Percentiles rank a stretch among this genome's conserved stretches.
Conservation (phyloP, 495 filamentous ascomycete genomes). For the Bacidia rubella region DNA sequence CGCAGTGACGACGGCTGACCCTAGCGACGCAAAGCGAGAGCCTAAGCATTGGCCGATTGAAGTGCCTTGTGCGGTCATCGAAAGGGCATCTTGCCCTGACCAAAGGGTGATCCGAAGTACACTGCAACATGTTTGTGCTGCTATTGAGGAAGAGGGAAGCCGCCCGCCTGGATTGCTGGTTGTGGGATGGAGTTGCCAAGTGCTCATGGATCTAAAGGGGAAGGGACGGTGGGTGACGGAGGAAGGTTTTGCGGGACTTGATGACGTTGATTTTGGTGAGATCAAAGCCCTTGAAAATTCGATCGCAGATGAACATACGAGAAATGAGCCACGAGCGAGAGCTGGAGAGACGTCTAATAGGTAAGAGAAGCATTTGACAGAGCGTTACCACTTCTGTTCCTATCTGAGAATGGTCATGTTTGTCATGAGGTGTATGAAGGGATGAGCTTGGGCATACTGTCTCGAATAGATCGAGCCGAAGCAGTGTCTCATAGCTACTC, state of each 20-base stretch:
- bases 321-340: too few species aligned
- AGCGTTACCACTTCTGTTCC: too few species aligned
- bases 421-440: too few species aligned
- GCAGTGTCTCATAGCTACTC: too few species aligned
- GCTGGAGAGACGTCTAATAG: too few species aligned
- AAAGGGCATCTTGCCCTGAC: slow-evolving; percentile 87
- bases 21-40: slow-evolving; percentile 2
- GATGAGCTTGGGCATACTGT: too few species aligned
- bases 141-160: slow-evolving; percentile 80
- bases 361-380: too few species aligned
- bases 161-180: slow-evolving; percentile 84
- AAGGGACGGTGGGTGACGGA: slow-evolving; percentile 69
- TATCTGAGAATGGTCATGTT: too few species aligned
- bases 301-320: too few species aligned
- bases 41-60: slow-evolving; percentile 31
- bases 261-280: slow-evolving; percentile 25
- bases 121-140: slow-evolving; percentile 59
- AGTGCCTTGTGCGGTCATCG: slow-evolving; percentile 83
- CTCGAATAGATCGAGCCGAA: too few species aligned
- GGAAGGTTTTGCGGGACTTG: slow-evolving; percentile 67
- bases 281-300: too few species aligned
- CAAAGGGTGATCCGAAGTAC: slow-evolving; percentile 86
- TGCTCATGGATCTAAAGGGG: slow-evolving; percentile 41
- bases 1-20: slow-evolving; percentile 13
- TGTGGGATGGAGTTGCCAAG: slow-evolving; percentile 73